These are phyloP conservation scores for Phaeotremella fagi DNA, from an alignment of 768 basidiomycete genomes.

Conservation along the genomic window DNA sequence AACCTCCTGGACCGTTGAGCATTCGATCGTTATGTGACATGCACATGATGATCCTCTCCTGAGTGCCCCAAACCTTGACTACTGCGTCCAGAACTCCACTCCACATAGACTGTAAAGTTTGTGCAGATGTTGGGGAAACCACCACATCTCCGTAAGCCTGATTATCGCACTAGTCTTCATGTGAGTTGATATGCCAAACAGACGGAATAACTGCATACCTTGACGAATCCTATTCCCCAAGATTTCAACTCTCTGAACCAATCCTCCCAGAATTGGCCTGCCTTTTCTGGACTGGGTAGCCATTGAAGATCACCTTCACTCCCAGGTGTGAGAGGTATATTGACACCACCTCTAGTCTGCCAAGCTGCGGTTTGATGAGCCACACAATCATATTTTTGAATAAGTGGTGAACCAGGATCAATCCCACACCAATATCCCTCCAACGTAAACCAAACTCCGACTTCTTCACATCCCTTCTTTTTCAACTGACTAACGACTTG, in stretches of 20 bases:
- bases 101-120: constrained; percentile 31
- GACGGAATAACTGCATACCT: constrained; percentile 10
- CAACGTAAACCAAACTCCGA: constrained; percentile 39
- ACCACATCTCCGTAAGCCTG: constrained; percentile 25
- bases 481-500: constrained; percentile 19
- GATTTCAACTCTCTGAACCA: constrained; percentile 23
- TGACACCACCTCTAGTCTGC: constrained; percentile 16
- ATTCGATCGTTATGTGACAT: constrained; percentile 41
- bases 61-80: constrained; percentile 19
- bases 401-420: constrained; percentile 18
- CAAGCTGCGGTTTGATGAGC: constrained; percentile 6
- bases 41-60: constrained; percentile 31
- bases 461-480: constrained; percentile 11
- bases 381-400: constrained; percentile 17
- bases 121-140: constrained; percentile 3
- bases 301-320: constrained; percentile 10
- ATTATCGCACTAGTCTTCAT: constrained; percentile 28
- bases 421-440: constrained; percentile 37
- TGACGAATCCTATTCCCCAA: constrained; percentile 31
- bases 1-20: constrained; percentile 32
- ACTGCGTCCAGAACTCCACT: constrained; percentile 24
- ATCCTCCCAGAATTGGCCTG: constrained; percentile 33
- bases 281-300: constrained; percentile 25
- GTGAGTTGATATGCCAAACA: background rate
- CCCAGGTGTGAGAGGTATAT: constrained; percentile 6